These are phyloP conservation scores for Hyaloscypha variabilis DNA, from an alignment of 495 filamentous ascomycete species.

Conservation along the genomic window DNA sequence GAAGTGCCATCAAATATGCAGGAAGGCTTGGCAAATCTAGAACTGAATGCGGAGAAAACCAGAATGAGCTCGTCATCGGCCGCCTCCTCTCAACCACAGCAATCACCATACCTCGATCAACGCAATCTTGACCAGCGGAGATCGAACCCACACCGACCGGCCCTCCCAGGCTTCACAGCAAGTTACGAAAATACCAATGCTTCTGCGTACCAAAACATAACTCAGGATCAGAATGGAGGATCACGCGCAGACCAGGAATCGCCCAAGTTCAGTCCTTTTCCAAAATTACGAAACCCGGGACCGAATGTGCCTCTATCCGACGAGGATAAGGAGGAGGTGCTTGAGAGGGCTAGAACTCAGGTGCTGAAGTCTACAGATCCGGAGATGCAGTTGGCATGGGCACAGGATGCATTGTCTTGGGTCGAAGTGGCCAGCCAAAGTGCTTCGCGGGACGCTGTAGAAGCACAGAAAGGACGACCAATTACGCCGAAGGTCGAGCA, in stretches of 20 bases:
- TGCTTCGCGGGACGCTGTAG: constrained; percentile 22
- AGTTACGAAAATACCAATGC: constrained; percentile 42
- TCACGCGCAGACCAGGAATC: constrained; percentile 51
- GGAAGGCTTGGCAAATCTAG: constrained; percentile 85
- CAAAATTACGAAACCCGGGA: constrained; percentile 75
- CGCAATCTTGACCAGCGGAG: constrained; percentile 28
- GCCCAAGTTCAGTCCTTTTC: constrained; percentile 90
- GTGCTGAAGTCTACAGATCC: constrained; percentile 95
- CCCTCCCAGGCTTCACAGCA: constrained; percentile 35
- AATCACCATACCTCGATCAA: constrained; percentile 20
- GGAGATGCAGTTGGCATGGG: constrained; percentile 96
- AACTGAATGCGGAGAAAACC: constrained; percentile 63
- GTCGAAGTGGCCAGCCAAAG: constrained; percentile 78
- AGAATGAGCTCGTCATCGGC: constrained; percentile 36
- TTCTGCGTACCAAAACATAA: constrained; percentile 45
- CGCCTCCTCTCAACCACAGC: constrained; percentile 5
- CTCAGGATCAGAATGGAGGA: constrained; percentile 25
- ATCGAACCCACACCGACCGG: constrained; percentile 26
- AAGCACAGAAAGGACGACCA: constrained; percentile 60
- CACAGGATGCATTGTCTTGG: constrained; percentile 86
- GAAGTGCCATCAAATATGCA: constrained; percentile 79
- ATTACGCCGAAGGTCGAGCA: constrained; percentile 86
- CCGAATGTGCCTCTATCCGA: constrained; percentile 93
- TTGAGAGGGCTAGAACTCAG: constrained; percentile 78
- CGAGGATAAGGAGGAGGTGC: constrained; percentile 86